These are phyloP conservation scores for Lotmaria passim DNA, from an alignment of 208 protist genomes.

Conservation along the genomic window DNA sequence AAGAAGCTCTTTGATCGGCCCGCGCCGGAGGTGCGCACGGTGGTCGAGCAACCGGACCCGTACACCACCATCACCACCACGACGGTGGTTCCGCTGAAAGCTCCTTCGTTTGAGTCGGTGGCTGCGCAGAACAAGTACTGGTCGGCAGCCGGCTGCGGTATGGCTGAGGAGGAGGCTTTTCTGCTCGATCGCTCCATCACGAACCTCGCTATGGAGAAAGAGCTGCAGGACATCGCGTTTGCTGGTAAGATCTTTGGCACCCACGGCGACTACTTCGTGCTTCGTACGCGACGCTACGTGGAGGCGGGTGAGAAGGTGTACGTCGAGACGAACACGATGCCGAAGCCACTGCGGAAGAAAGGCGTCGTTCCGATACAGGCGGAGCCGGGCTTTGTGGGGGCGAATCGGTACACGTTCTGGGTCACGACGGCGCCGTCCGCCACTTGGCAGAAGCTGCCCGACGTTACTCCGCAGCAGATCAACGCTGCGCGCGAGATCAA, in stretches of 20 bases:
- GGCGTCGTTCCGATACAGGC: slow-evolving; percentile 79
- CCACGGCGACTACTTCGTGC: slow-evolving; percentile 80
- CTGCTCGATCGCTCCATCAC: slow-evolving; percentile 91
- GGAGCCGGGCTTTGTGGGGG: slow-evolving; percentile 85
- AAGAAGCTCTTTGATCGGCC: slow-evolving; percentile 77
- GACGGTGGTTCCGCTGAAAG: slow-evolving; percentile 75
- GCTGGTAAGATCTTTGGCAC: slow-evolving; percentile 92
- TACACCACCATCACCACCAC: slow-evolving; percentile 93
- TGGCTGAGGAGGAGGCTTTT: slow-evolving; percentile 87
- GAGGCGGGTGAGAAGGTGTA: slow-evolving; percentile 77
- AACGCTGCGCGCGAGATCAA: slow-evolving; percentile 84
- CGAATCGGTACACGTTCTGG: slow-evolving; percentile 93
- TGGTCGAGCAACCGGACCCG: slow-evolving; percentile 89
- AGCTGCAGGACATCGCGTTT: slow-evolving; percentile 87
- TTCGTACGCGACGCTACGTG: slow-evolving; percentile 81
- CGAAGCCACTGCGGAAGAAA: slow-evolving; percentile 83
- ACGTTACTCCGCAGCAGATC: slow-evolving; percentile 95
- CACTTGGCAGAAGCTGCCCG: slow-evolving; percentile 85
- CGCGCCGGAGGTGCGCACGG: slow-evolving; percentile 79
- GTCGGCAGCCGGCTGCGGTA: slow-evolving; percentile 70
- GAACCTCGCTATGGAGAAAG: slow-evolving; percentile 87
- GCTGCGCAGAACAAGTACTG: slow-evolving; percentile 81
- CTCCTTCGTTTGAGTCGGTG: slow-evolving; percentile 77
- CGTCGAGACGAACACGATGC: slow-evolving; percentile 90
- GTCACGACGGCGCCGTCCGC: slow-evolving; percentile 78